Base-by-base conservation (phyloP, 2,329 filamentous ascomycete species). In the Cercospora janseana region DNA sequence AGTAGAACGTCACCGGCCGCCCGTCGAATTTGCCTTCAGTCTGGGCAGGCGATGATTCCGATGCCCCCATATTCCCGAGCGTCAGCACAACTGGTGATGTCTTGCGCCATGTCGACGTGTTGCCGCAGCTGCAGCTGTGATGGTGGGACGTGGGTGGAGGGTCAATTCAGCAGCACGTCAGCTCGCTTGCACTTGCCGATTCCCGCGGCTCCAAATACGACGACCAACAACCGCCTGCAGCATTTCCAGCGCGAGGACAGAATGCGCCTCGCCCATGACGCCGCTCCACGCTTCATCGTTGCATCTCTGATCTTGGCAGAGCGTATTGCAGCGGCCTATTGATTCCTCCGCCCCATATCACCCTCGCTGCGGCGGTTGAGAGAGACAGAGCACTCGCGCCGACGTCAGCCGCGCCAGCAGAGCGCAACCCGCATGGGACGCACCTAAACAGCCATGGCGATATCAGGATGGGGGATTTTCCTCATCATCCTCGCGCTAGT, bases 401-500 rank as follows among this genome's bases (percentile, higher is more conserved):
- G 20, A 23, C 16, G 28, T 45, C 41, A 45, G 20, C 23, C 35
- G 43, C 43, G 29, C 32, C 31, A 37, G 43, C 42, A 23, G 28
- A 32, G 28, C 42, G 28, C 42, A 34, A 24, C 31, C 23, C 29
- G 42, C 42, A 45, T 45, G 45, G 45, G 34, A 38, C 34, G 27
- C n/a, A 29, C 20, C 43, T 49, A 49, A 49, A 48, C 50, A 20
- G n/a, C n/a, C n/a, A 60, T 59, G 54, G 58, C 51, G 31, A 55
- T 60, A 31, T 57, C 57, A 43, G 66, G 65, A 60, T 65, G 79
- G 58, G 83, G 84, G 65, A 79, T 85, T 56, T 82, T 91, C 72
- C 79, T 90, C 68, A 82, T 94, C 66, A 78, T 88, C 64, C 69
- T 92, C 64, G 62, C 88, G 59, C 72, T 89, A 60, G 67, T 87